Base-by-base conservation (phyloP, 2,329 filamentous ascomycete genomes). In the Byssoonygena ceratinophila region DNA sequence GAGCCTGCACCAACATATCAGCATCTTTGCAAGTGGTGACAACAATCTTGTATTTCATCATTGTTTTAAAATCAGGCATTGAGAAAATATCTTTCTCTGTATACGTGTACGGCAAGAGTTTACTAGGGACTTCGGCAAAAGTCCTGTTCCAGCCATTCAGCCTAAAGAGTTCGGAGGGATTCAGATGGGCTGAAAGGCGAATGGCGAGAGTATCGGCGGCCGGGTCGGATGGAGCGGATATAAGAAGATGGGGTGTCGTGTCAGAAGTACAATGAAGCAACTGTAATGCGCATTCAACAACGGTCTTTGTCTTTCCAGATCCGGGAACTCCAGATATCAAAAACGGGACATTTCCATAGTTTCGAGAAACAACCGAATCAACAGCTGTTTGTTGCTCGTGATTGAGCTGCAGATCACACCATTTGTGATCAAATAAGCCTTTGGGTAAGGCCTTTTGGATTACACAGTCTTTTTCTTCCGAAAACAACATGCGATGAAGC, bases 221-320 rank as follows among this genome's bases (percentile, higher is more conserved):
- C 22, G 69, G 65, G 51, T 74, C 69, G n/a, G 71, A 74, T 20
- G 72, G 71, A 11, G 71, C 71, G 54, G 70, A 73, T 5, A 74
- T 60, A 3, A 74, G 59, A 23, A 74, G 63, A 57, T 72, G 70
- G 27, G 60, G 60, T 47, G 51, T 37, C 14, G 52, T 36, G 12
- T 54, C 48, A 7, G 36, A 37, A 11, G 46, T 34, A 22, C 31
- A 34, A 3, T 27, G 41, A 18, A 64, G 55, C 16, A 68, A 54
- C 54, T 68, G 65, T 29, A 65, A 53, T 8, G 71, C 68, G 48
- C 65, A 65, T 59, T 76, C 74, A 16, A 75, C 72, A 1, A 76
- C 58, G 1, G 73, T 76, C 54, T 75, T 76, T 7, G 74, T 76
- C 58, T 77, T 76, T 0, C 74, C 74, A 5, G 74, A 76, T n/a